Percentiles rank a stretch among this genome's conserved stretches.
Conservation (phyloP, 1,284 basidiomycete genomes). For the Wallemia ichthyophaga region DNA sequence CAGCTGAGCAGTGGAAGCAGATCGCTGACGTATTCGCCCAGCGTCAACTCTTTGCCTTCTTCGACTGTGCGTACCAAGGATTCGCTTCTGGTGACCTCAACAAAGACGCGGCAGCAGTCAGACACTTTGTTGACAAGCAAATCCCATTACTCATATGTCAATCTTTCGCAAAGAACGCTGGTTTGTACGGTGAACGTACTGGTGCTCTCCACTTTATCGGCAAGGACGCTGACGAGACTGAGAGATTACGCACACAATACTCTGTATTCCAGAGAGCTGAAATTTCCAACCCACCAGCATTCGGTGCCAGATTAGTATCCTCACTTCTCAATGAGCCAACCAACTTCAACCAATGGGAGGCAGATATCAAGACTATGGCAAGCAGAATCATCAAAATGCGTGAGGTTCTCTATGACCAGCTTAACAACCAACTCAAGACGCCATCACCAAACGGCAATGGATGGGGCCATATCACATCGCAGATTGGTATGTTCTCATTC, state of each 20-base stretch:
- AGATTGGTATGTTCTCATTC: slow-evolving; percentile 83
- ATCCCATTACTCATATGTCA: slow-evolving; percentile 64
- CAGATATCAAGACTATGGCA: slow-evolving; percentile 73
- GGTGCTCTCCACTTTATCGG: slow-evolving; percentile 53
- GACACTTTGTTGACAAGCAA: slow-evolving; percentile 59
- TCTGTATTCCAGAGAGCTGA: slow-evolving; percentile 63
- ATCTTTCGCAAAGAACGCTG: slow-evolving; percentile 90
- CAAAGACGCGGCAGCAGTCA: slow-evolving; percentile 75
- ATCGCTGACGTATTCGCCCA: slow-evolving; percentile 43
- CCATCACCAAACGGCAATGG: slow-evolving; percentile 29
- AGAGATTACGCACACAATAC: slow-evolving; percentile 48
- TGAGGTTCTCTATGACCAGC: slow-evolving; percentile 37
- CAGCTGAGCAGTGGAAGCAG: slow-evolving; percentile 53
- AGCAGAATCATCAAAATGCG: slow-evolving; percentile 72
- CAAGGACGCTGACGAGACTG: slow-evolving; percentile 29
- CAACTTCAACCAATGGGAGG: slow-evolving; percentile 55
- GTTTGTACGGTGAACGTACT: slow-evolving; percentile 67
- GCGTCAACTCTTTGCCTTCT: slow-evolving; percentile 64
- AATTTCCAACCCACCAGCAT: slow-evolving; percentile 72
- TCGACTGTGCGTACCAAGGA: slow-evolving; percentile 86
- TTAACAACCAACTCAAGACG: slow-evolving; percentile 60
- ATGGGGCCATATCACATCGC: slow-evolving; percentile 68
- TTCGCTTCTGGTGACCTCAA: slow-evolving; percentile 70
- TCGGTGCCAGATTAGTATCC: slow-evolving; percentile 61
- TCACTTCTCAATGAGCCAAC: slow-evolving; percentile 37